Evolutionary conservation across 768 basidiomycete species (phyloP), one percentile per base, ranked within the genome.

Genomic region (Amanita brunnescens): DNA sequence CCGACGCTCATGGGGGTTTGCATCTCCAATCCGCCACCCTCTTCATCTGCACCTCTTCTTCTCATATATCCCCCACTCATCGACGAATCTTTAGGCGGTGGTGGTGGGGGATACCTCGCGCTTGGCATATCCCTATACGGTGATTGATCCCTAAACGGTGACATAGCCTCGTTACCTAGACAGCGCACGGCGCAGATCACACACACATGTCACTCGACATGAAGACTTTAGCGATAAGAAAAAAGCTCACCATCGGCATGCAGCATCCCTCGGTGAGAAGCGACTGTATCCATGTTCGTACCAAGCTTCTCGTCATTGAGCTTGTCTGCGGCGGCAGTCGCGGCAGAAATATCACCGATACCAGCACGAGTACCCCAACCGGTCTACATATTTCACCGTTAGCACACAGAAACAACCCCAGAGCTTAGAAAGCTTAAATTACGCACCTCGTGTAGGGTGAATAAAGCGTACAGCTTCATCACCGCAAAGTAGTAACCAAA

Each of bases 311-410:
- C 65, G 49, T 65, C 65, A 50, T 71, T 68, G 54, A 64, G 64
- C 56, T 67, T 67, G 55, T 79, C 82, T 49, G 75, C 70, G 10
- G 87, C 87, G 6, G 81, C 80, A 2, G 86, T 87, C 46, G 88
- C 87, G 33, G 83, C 80, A 0, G 81, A 71, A 1, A 82, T 81
- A 72, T 92, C 87, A 62, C 90, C 89, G 60, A 93, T 89, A 70
- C 92, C 91, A 5, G 92, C 81, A 65, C 91, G 85, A n/a, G 91
- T 96, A 38, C 92, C 92, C 92, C 91, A 95, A 37, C 86, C 91
- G 62, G 90, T 93, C 83, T 89, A 53, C 3, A n/a, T 20, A 40
- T 20, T 21, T 18, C 20, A 21, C 39, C 39, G 21, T 40, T 12
- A 40, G 39, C 20, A 39, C 38, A 21, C 39, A 21, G 10, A 2